Evolutionary conservation across 129 eudicot species (phyloP).

Genomic region (Smallanthus sonchifolius): DNA sequence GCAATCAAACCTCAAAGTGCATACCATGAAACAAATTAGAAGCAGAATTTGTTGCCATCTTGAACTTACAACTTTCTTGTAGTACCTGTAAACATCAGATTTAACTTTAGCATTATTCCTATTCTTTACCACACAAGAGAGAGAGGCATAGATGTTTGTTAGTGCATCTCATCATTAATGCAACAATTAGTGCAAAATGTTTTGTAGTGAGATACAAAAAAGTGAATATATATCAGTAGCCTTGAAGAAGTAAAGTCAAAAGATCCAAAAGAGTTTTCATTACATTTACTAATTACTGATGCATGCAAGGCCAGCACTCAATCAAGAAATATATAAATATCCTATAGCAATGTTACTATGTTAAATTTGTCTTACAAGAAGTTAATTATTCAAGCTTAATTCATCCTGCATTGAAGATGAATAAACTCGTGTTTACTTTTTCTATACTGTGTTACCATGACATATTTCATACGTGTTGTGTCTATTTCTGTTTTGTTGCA

Average conservation of each 20-base stretch:
- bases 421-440: neutral
- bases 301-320: slow-evolving; percentile 5
- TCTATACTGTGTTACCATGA: neutral
- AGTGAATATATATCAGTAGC: neutral
- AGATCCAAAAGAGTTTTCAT: neutral
- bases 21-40: slow-evolving; percentile 19
- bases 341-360: neutral
- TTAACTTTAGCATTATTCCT: neutral
- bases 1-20: slow-evolving; percentile 8
- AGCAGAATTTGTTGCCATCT: slow-evolving; percentile 26
- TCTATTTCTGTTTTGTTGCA: too few relatives aligned
- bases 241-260: slow-evolving; percentile 2
- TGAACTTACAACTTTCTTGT: slow-evolving; percentile 3
- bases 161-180: neutral
- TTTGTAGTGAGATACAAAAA: neutral
- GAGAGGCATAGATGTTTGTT: neutral
- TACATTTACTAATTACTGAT: neutral
- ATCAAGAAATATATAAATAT: neutral
- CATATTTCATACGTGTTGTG: neutral
- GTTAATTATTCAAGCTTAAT: neutral
- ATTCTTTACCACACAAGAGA: slow-evolving; percentile 3
- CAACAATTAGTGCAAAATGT: neutral
- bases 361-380: neutral
- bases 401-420: neutral
- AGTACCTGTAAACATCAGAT: slow-evolving; percentile 18